Base-by-base conservation (phyloP, 2,329 filamentous ascomycete genomes). In the Teratosphaeriaceae sp. region DNA sequence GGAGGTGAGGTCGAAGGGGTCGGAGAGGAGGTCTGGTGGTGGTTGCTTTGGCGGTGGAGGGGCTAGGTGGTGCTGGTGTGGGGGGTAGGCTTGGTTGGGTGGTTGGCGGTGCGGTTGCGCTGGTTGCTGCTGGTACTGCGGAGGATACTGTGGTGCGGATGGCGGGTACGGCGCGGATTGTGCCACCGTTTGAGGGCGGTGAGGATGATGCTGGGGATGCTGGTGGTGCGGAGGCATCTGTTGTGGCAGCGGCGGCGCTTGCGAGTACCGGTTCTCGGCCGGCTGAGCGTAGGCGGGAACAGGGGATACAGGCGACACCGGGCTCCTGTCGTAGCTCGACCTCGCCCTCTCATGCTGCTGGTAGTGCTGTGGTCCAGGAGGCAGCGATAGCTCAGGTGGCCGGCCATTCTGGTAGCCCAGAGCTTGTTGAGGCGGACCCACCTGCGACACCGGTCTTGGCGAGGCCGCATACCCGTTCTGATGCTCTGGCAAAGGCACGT, bases 1-100 rank as follows among this genome's bases (percentile, higher is more conserved):
- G 3, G 80, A 64, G 18, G 76, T 71, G 5, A 80, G 67, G 46
- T 81, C 75, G 43, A 82, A 78, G 1, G 78, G 76, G 16, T 79
- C 79, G 24, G 78, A 77, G 41, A 85, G 71, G 36, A 84, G 72
- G 53, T 84, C 79, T 12, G 61, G 59, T 43, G 64, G 66, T 4
- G 71, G 64, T 61, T 42, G 48, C 18, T 50, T 46, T 8, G 43
- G 54, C 12, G 39, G 50, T 33, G 50, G 51, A 12, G 49, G 49
- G 35, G 53, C 47, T 13, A 54, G 58, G 6, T 58, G 51, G 38
- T 61, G 56, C 21, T 61, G 49, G 24, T 60, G 53, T 43, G 57
- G 56, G 12, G 38, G 44, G 29, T 50, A 46, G 31, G 45, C 45
- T 6, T 23, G 30, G 22, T 26, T 30, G 13, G 49, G 46, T 33